Conservation (phyloP, 2,329 filamentous ascomycete genomes). For the Ophiostoma himal-ulmi region DNA sequence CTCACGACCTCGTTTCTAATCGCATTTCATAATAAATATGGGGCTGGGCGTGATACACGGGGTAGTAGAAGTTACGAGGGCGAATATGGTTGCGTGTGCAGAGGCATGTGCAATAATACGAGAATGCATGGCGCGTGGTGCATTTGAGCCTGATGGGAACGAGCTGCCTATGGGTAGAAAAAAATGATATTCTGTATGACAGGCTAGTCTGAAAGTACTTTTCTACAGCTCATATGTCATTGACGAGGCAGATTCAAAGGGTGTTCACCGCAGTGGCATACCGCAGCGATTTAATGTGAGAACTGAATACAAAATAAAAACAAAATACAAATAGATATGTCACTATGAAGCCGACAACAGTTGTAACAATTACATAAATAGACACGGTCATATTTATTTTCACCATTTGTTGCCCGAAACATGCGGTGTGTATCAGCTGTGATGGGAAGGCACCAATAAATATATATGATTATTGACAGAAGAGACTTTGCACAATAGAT, state of each 20-base stretch:
- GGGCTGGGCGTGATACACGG: background rate
- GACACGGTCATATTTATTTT: background rate
- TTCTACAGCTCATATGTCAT: background rate
- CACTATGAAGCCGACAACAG: background rate
- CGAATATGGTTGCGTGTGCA: background rate
- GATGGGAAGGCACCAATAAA: background rate
- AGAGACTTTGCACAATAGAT: background rate
- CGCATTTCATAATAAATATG: background rate
- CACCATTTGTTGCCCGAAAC: background rate
- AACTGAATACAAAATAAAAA: background rate
- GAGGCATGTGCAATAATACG: background rate
- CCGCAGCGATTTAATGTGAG: background rate
- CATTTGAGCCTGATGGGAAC: slow-evolving; percentile 21
- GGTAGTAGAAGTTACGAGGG: background rate
- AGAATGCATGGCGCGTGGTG: background rate
- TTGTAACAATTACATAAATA: background rate
- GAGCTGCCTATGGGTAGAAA: slow-evolving; percentile 5
- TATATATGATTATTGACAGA: too few species aligned
- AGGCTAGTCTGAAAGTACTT: background rate
- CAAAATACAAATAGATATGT: background rate
- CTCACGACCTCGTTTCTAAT: background rate
- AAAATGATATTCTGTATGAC: background rate
- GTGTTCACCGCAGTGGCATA: background rate
- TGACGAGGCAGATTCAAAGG: background rate
- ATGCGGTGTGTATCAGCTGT: slow-evolving; percentile 8